Base-by-base conservation (phyloP, 129 eudicot genomes). In the Gnaphalium uliginosum region DNA sequence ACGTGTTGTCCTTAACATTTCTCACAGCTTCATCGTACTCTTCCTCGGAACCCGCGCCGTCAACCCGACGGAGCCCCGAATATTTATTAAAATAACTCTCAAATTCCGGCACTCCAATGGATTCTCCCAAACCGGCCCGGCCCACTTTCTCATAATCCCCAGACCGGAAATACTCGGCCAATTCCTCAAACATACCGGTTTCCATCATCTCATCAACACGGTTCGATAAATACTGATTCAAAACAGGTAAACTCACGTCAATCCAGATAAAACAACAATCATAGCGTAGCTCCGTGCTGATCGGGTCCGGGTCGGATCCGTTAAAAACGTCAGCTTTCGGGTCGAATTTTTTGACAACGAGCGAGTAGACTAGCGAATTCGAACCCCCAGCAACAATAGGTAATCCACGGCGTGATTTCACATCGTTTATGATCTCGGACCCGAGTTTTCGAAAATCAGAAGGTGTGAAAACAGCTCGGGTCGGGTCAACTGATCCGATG, bases 161-260 rank as follows among this genome's bases (percentile, higher is more conserved):
- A 14, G 85, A 74, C 35, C 68, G 54, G 85, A 80, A 86, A 48
- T 78, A 90, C 68, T 82, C 79, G 3, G 62, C 71, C 8, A 93
- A 62, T 68, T 93, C 98, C 35, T 90, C 91, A 18, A 83, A 59
- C 98, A 93, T 93, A 0, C 96, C 98, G 35, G 89, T 77, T 39
- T 86, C 93, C 8, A 93, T 62, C 98, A 93, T 90, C 70, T 90
- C 98, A 29, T 90, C 97, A 2, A 93, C 98, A 17, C 98, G 89
- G 30, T 81, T 88, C 0, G 19, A 53, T 48, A 93, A 48, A 23
- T 93, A 90, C 67, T 74, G 57, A 53, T 93, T 82, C 46, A 93
- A 68, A 24, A 88, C 87, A 0, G 88, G 91, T 11, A 71, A 13
- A 7, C 81, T 66, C 1, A 90, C 92, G 76, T 93, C 91, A 0